These are phyloP conservation scores for Gastrodia elata DNA, from an alignment of 106 monocot species.

Conservation along the genomic window DNA sequence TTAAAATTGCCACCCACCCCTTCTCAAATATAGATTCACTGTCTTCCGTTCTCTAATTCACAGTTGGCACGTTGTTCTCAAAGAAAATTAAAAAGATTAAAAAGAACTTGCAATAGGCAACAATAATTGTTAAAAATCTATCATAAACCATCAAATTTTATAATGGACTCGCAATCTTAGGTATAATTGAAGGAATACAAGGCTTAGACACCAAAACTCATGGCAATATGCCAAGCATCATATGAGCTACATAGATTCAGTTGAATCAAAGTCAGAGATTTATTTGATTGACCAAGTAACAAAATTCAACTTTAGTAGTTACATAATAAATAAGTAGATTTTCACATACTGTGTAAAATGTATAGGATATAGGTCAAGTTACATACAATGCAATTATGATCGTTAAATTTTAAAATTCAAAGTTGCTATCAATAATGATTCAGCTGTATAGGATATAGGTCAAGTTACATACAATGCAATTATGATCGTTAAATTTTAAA, in stretches of 20 bases:
- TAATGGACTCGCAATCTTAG: no score
- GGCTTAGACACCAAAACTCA: not conserved
- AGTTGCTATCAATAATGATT: not conserved
- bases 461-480: not conserved
- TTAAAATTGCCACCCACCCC: no score
- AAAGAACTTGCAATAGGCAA: no score
- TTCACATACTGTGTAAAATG: not conserved
- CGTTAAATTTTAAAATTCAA: not conserved
- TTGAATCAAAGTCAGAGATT: not conserved
- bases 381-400: not conserved
- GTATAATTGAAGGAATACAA: no score
- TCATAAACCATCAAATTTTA: no score
- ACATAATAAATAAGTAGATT: not conserved
- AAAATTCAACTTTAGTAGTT: not conserved
- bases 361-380: not conserved
- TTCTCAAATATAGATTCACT: no score
- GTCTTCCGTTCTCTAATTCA: no score
- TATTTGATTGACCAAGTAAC: not conserved
- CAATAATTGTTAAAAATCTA: no score
- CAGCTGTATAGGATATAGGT: not conserved
- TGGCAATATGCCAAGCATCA: not conserved
- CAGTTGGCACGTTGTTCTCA: no score
- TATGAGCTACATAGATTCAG: not conserved
- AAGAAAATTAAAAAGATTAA: no score
- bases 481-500: not conserved